Evolutionary conservation across 495 filamentous ascomycete genomes (phyloP), one percentile per base, ranked within the genome.

Genomic region (Cercophora sp.): DNA sequence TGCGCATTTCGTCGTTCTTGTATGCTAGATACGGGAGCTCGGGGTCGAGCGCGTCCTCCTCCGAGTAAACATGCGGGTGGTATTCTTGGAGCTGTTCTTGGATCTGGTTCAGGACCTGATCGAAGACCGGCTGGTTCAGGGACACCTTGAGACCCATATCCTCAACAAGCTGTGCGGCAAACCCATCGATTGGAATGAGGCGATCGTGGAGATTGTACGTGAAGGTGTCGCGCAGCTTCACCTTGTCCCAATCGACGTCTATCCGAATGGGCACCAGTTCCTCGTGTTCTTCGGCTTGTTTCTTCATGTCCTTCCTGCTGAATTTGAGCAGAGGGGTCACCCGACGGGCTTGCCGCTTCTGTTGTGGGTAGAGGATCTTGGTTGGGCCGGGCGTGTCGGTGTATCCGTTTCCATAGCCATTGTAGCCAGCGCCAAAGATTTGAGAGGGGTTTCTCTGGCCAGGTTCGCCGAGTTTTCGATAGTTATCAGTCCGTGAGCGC

Each of bases 1-100:
- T 90, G 49, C 93, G 85, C 92, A 98, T 96, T 70, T 98, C 93
- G 60, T 98, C 94, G 60, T 98, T 93, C 67, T 96, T 96, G 73
- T 96, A 96, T 3, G 93, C 91, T 34, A 79, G 82, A 65, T 97
- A 98, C 2, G 93, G 92, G 9, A 93, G 75, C 59, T 89, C 85
- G 2, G 91, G 87, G 64, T 97, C 93, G 41, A 96, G 75, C 5
- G 93, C 80, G 51, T 94, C 91, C 59, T 98, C 93, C 45, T 91
- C 85, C 40, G 93, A 86, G 66, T 82, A 90, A 25, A 89, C 81
- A 50, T 94, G 90, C 2, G 93, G 93, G 64, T 91, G 92, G 62
- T 87, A 97, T 59, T 97, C 93, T 58, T 83, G 83, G 23, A 97
- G 77, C 71, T 98, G 93, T 52, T 96, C 93, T 48, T 86, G 80